A percentile compares a stretch with the other conserved stretches of the same genome.
Evolutionary conservation across 306 rosid genomes (phyloP).

Genomic region (Dicorynia guianensis): DNA sequence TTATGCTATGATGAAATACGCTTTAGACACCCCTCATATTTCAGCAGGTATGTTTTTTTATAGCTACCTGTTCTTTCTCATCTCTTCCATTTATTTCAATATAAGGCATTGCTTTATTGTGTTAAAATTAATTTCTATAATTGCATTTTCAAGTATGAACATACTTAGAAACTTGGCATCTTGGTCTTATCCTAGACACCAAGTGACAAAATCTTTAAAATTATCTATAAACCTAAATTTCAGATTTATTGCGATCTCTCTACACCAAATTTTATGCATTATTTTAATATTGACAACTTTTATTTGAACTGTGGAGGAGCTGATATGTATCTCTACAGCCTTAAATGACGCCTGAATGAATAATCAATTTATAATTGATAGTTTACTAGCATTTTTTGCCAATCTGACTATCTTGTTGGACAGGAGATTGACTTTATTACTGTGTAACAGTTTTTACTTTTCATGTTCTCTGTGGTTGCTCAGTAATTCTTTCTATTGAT

Average conservation of each 20-base stretch:
- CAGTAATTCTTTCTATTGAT: slow-evolving; percentile 21
- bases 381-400: neutral
- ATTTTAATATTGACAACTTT: too few relatives aligned
- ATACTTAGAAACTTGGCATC: slow-evolving; percentile 12
- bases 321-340: too few relatives aligned
- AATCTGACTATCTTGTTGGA: neutral
- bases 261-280: too few relatives aligned
- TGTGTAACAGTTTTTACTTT: neutral
- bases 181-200: slow-evolving; percentile 3
- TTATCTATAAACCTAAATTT: neutral
- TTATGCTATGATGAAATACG: slow-evolving; percentile 81
- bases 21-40: slow-evolving; percentile 64
- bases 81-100: slow-evolving; percentile 11
- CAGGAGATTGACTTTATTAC: neutral
- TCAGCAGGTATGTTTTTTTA: slow-evolving; percentile 65
- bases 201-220: slow-evolving; percentile 2
- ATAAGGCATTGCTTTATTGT: slow-evolving; percentile 22
- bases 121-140: neutral
- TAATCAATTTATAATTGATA: neutral
- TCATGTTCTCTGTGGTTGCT: slow-evolving; percentile 14
- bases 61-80: slow-evolving; percentile 6
- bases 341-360: neutral
- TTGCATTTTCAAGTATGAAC: slow-evolving; percentile 18
- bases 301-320: too few relatives aligned
- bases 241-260: too few relatives aligned